A percentile compares a stretch with the other conserved stretches of the same genome.
phyloP scores from a whole-genome alignment of 2,329 filamentous ascomycete genomes.

The Epicoccum nigrum region DNA sequence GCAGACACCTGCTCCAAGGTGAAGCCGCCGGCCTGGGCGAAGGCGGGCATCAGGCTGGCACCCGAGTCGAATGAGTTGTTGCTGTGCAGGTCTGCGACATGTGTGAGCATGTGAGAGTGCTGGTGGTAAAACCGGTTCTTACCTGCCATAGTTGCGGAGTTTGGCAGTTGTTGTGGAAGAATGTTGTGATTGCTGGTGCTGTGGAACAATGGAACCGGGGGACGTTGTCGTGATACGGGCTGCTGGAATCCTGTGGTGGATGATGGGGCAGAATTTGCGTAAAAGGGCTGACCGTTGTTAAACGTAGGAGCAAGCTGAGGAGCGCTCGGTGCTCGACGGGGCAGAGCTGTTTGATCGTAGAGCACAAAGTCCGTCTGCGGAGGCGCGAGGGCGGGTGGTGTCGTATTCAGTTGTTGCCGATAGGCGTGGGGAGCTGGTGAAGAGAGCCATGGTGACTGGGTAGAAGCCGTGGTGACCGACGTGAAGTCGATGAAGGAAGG shows the following conservation, averaged over 20 bases:
- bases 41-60: slow-evolving; percentile 54
- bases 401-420: slow-evolving; percentile 56
- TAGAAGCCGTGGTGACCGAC: slow-evolving; percentile 84
- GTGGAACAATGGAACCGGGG: slow-evolving; percentile 74
- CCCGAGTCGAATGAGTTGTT: slow-evolving; percentile 54
- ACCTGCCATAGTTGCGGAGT: slow-evolving; percentile 49
- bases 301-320: slow-evolving; percentile 63
- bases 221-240: slow-evolving; percentile 61
- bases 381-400: slow-evolving; percentile 51
- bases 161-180: slow-evolving; percentile 41
- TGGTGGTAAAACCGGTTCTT: slow-evolving; percentile 27
- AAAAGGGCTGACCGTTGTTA: slow-evolving; percentile 66
- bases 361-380: slow-evolving; percentile 78
- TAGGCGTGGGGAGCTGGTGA: slow-evolving; percentile 62
- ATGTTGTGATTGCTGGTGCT: slow-evolving; percentile 62
- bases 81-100: slow-evolving; percentile 44
- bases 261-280: slow-evolving; percentile 70
- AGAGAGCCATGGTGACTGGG: slow-evolving; percentile 77
- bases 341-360: slow-evolving; percentile 62
- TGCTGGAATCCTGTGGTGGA: slow-evolving; percentile 65
- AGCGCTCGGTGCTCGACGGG: slow-evolving; percentile 59
- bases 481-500: slow-evolving; percentile 67
- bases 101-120: slow-evolving; percentile 36
- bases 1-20: slow-evolving; percentile 40
- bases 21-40: slow-evolving; percentile 42